These are phyloP conservation scores for Neofusicoccum kwambonambiense DNA, from an alignment of 2,329 filamentous ascomycete genomes.

Conservation along the genomic window DNA sequence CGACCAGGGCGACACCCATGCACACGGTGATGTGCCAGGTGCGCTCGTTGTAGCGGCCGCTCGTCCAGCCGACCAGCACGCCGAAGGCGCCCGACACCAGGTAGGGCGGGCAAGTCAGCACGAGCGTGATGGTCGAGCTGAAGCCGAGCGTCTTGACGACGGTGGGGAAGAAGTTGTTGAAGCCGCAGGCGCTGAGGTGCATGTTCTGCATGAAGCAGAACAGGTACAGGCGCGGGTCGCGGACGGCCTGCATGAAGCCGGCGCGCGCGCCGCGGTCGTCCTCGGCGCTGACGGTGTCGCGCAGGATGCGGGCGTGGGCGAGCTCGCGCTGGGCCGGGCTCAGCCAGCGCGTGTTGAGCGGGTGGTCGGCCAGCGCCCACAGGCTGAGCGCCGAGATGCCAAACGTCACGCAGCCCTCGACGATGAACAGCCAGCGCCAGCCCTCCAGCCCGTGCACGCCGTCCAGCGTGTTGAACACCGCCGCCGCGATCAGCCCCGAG, in stretches of 20 bases:
- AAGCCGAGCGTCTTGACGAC: conserved; percentile 39
- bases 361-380: conserved; percentile 33
- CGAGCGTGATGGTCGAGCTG: conserved; percentile 33
- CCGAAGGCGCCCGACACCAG: conserved; percentile 27
- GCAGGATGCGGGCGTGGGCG: conserved; percentile 39
- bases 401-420: conserved; percentile 1
- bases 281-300: conserved; percentile 52
- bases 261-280: not conserved
- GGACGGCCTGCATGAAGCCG: not conserved
- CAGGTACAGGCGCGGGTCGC: not conserved
- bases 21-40: conserved; percentile 28
- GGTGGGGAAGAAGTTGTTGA: conserved; percentile 35
- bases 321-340: conserved; percentile 47
- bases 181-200: conserved; percentile 18
- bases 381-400: conserved; percentile 25
- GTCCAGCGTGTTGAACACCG: conserved; percentile 33
- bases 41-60: conserved; percentile 31
- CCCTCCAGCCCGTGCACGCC: not conserved
- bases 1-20: conserved; percentile 26
- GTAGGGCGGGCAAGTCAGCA: conserved; percentile 24
- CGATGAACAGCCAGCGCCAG: conserved; percentile 11
- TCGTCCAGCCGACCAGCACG: conserved; percentile 25
- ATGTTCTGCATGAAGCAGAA: conserved; percentile 12
- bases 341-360: conserved; percentile 46
- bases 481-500: conserved; percentile 41